Evolutionary conservation across 2,329 filamentous ascomycete genomes (phyloP).

Genomic region (Microascus cirrosus): DNA sequence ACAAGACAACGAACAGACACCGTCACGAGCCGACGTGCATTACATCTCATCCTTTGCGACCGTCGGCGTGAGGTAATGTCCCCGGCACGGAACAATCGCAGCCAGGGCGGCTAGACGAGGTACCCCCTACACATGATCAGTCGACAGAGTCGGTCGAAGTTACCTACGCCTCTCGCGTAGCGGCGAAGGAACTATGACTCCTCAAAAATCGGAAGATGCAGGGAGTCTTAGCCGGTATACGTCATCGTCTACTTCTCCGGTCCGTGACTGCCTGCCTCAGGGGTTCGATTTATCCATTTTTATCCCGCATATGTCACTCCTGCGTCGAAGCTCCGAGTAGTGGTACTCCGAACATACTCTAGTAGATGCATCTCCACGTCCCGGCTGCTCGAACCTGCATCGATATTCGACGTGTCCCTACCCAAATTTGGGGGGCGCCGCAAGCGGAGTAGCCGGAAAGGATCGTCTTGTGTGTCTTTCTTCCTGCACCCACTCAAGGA

Average conservation of each 20-base stretch:
- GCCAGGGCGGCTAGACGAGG: no score
- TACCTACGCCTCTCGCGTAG: not conserved
- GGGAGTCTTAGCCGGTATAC: not conserved
- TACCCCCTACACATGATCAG: no score
- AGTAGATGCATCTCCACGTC: not conserved
- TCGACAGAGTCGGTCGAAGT: no score
- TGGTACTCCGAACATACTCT: not conserved
- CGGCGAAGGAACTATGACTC: not conserved
- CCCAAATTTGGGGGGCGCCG: not conserved
- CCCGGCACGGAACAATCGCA: no score
- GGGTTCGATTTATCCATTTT: not conserved
- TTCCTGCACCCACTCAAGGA: not conserved
- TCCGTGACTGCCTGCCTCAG: not conserved
- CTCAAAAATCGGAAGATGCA: not conserved
- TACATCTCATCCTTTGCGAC: no score
- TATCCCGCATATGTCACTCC: not conserved
- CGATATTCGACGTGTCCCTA: not conserved
- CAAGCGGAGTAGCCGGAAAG: not conserved
- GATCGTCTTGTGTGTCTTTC: not conserved
- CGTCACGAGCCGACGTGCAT: no score
- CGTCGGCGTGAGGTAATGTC: no score
- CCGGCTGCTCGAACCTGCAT: not conserved
- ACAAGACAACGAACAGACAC: no score
- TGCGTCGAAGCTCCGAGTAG: not conserved
- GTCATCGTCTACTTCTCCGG: not conserved